Percentiles rank a stretch among this genome's conserved stretches.
These are phyloP conservation scores for Aaosphaeria arxii DNA, from an alignment of 2,329 filamentous ascomycete genomes.

Conservation along the genomic window DNA sequence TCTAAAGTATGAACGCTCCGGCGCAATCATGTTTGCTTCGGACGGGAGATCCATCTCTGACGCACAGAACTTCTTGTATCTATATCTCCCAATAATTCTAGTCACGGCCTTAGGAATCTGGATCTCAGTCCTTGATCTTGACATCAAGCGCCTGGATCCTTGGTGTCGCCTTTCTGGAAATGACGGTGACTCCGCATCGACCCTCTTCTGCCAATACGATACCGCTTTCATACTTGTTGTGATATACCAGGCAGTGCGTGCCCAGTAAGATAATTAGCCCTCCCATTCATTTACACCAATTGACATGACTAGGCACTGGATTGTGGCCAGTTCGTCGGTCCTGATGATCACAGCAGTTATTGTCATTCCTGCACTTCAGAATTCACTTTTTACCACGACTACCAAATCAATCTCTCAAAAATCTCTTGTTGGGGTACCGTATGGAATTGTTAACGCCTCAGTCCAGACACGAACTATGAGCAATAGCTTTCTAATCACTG, in stretches of 20 bases:
- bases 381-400: background rate
- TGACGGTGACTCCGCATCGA: background rate
- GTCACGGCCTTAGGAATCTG: conserved; percentile 55
- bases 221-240: background rate
- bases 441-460: background rate
- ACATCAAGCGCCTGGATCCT: conserved; percentile 58
- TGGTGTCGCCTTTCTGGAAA: conserved; percentile 21
- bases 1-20: background rate
- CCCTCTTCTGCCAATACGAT: background rate
- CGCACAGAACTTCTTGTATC: conserved; percentile 46
- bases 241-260: background rate
- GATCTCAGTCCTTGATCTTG: conserved; percentile 60
- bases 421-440: background rate
- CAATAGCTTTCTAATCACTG: background rate
- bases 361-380: background rate
- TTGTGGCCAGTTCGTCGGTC: background rate
- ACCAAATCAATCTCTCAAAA: background rate
- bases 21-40: background rate
- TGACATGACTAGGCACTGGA: background rate
- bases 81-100: conserved; percentile 49
- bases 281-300: background rate
- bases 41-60: conserved; percentile 32
- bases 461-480: background rate
- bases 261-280: background rate
- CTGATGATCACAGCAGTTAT: background rate